A percentile compares a stretch with the other conserved stretches of the same genome.
Conservation (phyloP, 495 filamentous ascomycete species). For the Trichoderma reesei region DNA sequence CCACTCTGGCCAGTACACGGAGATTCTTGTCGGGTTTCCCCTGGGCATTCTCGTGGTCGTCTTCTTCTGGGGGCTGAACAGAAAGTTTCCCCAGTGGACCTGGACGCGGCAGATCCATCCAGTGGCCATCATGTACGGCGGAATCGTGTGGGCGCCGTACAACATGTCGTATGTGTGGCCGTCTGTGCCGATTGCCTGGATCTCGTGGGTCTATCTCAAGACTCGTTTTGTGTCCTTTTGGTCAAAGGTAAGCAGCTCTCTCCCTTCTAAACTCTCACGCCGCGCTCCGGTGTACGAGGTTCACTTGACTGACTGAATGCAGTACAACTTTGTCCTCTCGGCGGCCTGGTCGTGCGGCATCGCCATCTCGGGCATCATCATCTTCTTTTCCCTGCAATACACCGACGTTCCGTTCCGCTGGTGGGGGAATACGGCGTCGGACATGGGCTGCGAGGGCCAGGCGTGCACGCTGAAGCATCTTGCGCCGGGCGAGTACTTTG, state of each 20-base stretch:
- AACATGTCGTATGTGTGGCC: slow-evolving; percentile 27
- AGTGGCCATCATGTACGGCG: slow-evolving; percentile 26
- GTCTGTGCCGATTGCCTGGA: slow-evolving; percentile 24
- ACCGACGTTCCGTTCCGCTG: slow-evolving; percentile 20
- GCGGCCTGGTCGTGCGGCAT: slow-evolving; percentile 26
- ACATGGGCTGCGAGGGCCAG: slow-evolving; percentile 24
- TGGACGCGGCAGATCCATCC: slow-evolving; percentile 29
- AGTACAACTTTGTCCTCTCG: slow-evolving; percentile 30
- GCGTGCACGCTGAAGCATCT: slow-evolving; percentile 21
- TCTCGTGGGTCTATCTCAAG: slow-evolving; percentile 26
- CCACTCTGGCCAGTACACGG: slow-evolving; percentile 26
- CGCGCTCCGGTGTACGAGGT: too few relatives aligned
- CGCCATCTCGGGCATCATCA: slow-evolving; percentile 26
- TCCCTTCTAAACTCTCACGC: neutral
- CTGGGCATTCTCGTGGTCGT: slow-evolving; percentile 25
- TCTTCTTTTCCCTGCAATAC: slow-evolving; percentile 29
- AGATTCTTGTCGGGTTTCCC: slow-evolving; percentile 25
- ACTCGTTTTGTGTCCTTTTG: slow-evolving; percentile 21
- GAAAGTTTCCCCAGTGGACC: slow-evolving; percentile 16
- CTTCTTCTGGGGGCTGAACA: slow-evolving; percentile 18
- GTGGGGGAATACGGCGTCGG: slow-evolving; percentile 28
- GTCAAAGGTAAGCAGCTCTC: slow-evolving; percentile 19
- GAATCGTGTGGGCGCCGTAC: slow-evolving; percentile 24
- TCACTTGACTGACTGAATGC: neutral
- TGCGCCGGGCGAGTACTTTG: slow-evolving; percentile 25